Base-by-base conservation (phyloP, 2,329 filamentous ascomycete genomes). In the Microdochium trichocladiopsis region DNA sequence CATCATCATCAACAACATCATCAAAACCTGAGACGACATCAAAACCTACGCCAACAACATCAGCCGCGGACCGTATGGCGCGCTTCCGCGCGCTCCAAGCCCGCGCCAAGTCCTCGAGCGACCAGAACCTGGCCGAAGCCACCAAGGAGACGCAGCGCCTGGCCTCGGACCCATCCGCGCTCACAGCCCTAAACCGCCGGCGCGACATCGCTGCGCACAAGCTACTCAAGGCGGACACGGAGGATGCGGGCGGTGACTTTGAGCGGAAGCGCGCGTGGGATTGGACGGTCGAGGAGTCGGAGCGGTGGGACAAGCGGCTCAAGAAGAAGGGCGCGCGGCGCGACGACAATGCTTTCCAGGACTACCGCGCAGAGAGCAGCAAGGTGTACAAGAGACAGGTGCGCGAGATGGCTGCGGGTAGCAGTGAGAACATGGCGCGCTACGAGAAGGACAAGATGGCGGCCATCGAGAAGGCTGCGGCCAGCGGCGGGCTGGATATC, bases 221-320 rank as follows among this genome's bases (percentile, higher is more conserved):
- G 65, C 82, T 99, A 0, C 79, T 96, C 45, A 96, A 96, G 74
- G 90, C 91, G 3, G 91, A 96, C 62, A 86, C 91, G 2, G 89
- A 92, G 67, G 90, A 89, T 18, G 76, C 79, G 0, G 91, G 91
- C 31, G 90, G 89, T 52, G 94, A 97, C 69, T 99, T 97, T 65
- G 94, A 99, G 77, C 88, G 94, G 59, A 96, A 97, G 72, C 86
- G 94, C 41, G 94, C 94, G 1, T 99, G 94, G 94, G 94, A 97
- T 73, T 99, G 94, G 89, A 99, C 94, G 1, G 76, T 93, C 6
- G 94, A 99, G 58, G 94, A 99, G 72, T 88, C 84, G 60, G 94
- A 96, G 72, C 83, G 81, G 59, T 99, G 94, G 94, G 94, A 99
- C 69, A 87, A 86, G 72, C 86, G 92, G 28, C 74, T 95, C 68